Evolutionary conservation across 805 yeast genomes (phyloP).

Genomic region (Starmerella tilneyi): DNA sequence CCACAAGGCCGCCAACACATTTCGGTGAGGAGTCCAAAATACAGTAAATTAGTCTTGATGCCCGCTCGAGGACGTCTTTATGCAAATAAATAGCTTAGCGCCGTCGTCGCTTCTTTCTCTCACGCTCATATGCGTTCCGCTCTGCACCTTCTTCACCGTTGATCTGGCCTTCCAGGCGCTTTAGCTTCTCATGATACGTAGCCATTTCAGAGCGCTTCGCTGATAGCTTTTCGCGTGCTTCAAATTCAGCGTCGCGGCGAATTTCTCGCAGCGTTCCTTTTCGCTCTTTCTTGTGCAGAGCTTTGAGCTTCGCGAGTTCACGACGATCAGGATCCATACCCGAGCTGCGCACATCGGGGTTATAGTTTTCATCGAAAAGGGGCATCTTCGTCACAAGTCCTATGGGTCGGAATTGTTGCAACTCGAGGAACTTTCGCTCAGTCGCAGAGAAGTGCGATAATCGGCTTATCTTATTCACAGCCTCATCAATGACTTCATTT

Average conservation of each 20-base stretch:
- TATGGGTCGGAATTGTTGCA: conserved; percentile 76
- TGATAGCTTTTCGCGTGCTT: conserved; percentile 71
- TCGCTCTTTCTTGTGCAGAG: conserved; percentile 82
- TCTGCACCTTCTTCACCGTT: conserved; percentile 93
- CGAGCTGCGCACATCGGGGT: conserved; percentile 87
- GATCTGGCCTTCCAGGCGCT: conserved; percentile 72
- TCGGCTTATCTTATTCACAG: conserved; percentile 30
- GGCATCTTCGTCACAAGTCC: conserved; percentile 82
- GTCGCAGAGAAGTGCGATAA: conserved; percentile 37
- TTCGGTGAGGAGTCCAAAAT: no score
- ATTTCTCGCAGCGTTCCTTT: conserved; percentile 81
- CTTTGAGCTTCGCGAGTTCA: conserved; percentile 71
- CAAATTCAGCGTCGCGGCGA: conserved; percentile 78
- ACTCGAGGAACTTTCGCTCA: conserved; percentile 57
- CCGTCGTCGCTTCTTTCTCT: conserved; percentile 49
- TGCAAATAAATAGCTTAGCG: conserved; percentile 25
- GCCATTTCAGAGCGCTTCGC: conserved; percentile 66
- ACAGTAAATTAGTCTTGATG: not conserved
- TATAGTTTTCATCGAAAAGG: conserved; percentile 88
- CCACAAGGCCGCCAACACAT: not conserved
- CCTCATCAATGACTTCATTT: conserved; percentile 27
- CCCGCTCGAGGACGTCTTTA: not conserved
- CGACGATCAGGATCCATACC: conserved; percentile 73
- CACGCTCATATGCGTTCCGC: conserved; percentile 83
- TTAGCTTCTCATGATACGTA: conserved; percentile 83